Evolutionary conservation across 441 rosid species (phyloP), one percentile per base, ranked within the genome.

Genomic region (Adansonia madagascariensis): DNA sequence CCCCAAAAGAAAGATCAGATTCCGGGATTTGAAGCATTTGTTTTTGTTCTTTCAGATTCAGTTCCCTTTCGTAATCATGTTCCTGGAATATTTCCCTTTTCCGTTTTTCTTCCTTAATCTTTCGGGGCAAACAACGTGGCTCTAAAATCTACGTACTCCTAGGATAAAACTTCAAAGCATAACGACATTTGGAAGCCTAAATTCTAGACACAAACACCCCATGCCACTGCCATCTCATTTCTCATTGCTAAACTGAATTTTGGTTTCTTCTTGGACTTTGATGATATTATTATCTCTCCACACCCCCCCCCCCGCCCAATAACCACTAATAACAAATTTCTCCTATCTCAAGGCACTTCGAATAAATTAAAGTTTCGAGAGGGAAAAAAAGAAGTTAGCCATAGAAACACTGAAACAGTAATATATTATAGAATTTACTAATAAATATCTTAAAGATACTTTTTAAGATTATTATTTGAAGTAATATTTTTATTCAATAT

Each of bases 121-220:
- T 20, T 46, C 2, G 35, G 57, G 17, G 24, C 73, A 20, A 22
- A 70, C n/a, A 70, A 70, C 60, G 44, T 49, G 59, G 74, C 57
- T 50, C 39, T 70, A 14, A 27, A 10, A 60, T 60, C 64, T 24
- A 24, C 27, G 27, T 3, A 57, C 62, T 18, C 15, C 18, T 1
- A 14, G 17, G 5, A 8, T 9, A 43, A 35, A 35, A 65, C 50
- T 59, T 27, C 1, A 15, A 17, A 17, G 69, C 44, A 47, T 46
- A 77, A 77, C 63, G 72, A 71, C 80, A 62, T 52, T 64, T 66
- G 71, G 70, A 66, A 66, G 77, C 74, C 31, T 46, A 46, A 44
- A 57, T 73, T 74, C 53, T 67, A 18, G 41, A 12, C 8, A 57
- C 50, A 74, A 73, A 73, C 67, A 64, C n/a, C 52, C 76, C 67